These are phyloP conservation scores for Magnusiomyces tetraspermus DNA, from an alignment of 1,139 yeast species.

Conservation along the genomic window DNA sequence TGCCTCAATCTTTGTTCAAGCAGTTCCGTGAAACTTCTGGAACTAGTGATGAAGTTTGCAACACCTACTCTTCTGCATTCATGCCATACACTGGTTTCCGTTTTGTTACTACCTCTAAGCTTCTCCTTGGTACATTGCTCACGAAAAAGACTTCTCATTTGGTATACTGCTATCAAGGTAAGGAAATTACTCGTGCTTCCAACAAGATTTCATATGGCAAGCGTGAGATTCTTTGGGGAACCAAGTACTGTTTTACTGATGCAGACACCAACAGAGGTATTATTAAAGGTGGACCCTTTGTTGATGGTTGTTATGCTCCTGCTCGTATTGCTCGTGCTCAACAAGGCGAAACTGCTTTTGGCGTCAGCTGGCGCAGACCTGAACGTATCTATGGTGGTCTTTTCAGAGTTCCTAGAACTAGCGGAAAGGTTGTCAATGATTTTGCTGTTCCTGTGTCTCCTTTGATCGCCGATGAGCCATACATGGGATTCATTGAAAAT, in stretches of 20 bases:
- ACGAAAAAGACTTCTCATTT: not conserved
- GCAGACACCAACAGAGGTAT: not conserved
- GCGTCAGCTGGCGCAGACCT: not conserved
- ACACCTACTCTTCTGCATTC: not conserved
- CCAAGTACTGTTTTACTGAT: not conserved
- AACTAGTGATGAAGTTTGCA: not conserved
- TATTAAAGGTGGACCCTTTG: not conserved
- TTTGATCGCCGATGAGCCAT: constrained; percentile 24
- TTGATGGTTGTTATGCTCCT: not conserved
- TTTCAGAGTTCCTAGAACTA: constrained; percentile 15
- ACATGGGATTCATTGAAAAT: constrained; percentile 18
- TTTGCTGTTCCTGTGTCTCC: constrained; percentile 21
- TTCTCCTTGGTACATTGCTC: too few relatives aligned
- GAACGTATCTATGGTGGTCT: constrained; percentile 24
- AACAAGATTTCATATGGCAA: not conserved
- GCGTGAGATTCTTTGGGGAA: constrained; percentile 3
- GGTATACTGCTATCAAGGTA: constrained; percentile 1
- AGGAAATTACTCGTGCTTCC: not conserved
- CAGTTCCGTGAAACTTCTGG: not conserved
- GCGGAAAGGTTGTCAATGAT: constrained; percentile 12
- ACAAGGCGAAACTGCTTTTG: not conserved
- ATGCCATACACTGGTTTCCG: constrained; percentile 4
- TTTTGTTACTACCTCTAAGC: not conserved
- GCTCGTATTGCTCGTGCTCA: not conserved
- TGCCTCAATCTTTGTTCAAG: not conserved